Evolutionary conservation across 148 eudicot species (phyloP), one percentile per base, ranked within the genome.

Genomic region (Drosera capensis): DNA sequence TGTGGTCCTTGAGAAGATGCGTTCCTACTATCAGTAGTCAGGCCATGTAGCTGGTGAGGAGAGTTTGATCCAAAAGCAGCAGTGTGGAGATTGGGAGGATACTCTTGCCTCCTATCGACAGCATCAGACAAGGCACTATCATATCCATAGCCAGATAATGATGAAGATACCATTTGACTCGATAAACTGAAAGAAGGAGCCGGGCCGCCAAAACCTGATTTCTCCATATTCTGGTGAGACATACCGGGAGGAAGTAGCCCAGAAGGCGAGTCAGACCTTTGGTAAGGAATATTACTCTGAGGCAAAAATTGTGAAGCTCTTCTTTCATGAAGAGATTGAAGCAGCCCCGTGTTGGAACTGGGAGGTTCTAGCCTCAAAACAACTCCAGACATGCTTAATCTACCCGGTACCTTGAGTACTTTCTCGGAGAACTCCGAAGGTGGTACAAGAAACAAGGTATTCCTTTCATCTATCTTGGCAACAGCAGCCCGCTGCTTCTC

Each of bases 361-460:
- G 79, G 43, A 42, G 69, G 59, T 25, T 80, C 95, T 52, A 77
- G 63, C 51, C 85, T 80, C 29, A 84, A 45, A 40, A 84, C 54
- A 34, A 84, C 95, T 38, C 95, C 95, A 12, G 95, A 80, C 13
- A 84, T 84, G 72, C 95, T 84, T 30, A 84, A 57, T 55, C 70
- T 84, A 14, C 95, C 95, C 0, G 95, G 82, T 21, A 84, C 79
- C 49, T 84, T 84, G 1, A 84, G 79, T 19, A 84, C 79, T 44
- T 84, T 77, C 55, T 80, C 85, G 0, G 95, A 77, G 72, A 84
- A 84, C 15, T 84, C 95, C 21, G 95, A 84, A 61, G 95, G 95
- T 39, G 95, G 90, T 14, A 84, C 90, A 13, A 84, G 77, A 59
- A 84, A 84, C 55, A 84, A 56, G 40, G 95, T 80, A 56, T 69